Base-by-base conservation (phyloP, 305 asterid species). In the Coffea humblotiana region DNA sequence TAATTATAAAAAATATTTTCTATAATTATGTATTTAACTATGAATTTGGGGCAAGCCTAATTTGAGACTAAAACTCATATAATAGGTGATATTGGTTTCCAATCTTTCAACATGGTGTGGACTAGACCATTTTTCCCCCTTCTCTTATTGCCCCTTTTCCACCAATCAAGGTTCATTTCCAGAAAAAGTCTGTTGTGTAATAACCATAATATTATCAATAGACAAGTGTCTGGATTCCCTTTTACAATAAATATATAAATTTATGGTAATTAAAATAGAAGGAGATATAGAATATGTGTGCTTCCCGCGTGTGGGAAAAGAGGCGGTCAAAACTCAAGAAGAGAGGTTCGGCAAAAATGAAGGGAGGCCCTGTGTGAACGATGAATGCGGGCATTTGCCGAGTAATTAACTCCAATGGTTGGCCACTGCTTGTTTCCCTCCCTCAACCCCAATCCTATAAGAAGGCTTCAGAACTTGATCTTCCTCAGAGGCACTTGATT, bases 331-430 rank as follows among this genome's bases (percentile, higher is more conserved):
- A 73, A 16, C 3, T 27, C 21, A 35, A 16, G 18, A 18, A 12
- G 0, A 10, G 4, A 35, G 12, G 11, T 29, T 66, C 35, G 47
- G 47, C 47, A 66, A 66, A 63, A 63, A 32, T 3, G 12, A 16
- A 67, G 72, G 72, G 48, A 35, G 72, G 48, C 72, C 72, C 63
- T 11, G 76, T 48, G 63, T 7, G 72, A 72, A 72, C 76, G 76
- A 54, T 14, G 45, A 72, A 72, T 72, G 76, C 76, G 76, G 75
- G 63, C 76, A 49, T 71, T 71, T 7, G 10, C 5, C 5, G 47
- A 16, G 29, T 12, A 8, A 29, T 16, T 7, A 47, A 6, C 10
- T 12, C 2, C n/a, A 45, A 71, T 45, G n/a, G 47, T 15, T 72
- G 76, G 76, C 14, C 76, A 72, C 16, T 48, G 3, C 45, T 49